Evolutionary conservation across 139 green algal genomes (phyloP), one percentile per base, ranked within the genome.

Genomic region (Tetradesmus lagerheimii): DNA sequence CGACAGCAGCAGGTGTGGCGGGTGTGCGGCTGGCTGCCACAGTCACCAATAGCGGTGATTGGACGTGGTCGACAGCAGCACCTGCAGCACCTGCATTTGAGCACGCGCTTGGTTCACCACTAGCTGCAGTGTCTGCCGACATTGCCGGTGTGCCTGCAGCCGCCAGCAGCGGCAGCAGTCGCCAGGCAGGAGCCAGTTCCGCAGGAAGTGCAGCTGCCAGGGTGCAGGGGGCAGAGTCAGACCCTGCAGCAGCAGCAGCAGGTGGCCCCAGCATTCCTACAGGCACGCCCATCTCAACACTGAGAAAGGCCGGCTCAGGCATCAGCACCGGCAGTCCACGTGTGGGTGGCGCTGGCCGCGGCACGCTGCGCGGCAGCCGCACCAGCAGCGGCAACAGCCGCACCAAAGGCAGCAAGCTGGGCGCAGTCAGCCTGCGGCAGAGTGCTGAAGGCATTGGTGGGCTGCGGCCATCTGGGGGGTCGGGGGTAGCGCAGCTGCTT

Each of bases 391-490:
- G 83, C 37, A 43, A 38, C 34, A 29, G 83, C 37, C 37, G 62
- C 37, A 47, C 2, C 38, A 39, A 23, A 0, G 38, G 37, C 45
- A 39, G 64, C 38, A 80, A 80, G 83, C 64, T 88, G 11, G 83
- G 83, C n/a, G 83, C 83, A 15, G 83, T 88, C 12, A 80, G 64
- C 83, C 41, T 88, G 64, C 45, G 64, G 29, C 37, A 80, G 9
- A 88, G 83, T 31, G 64, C 83, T 18, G 83, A 80, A 6, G 64
- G n/a, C n/a, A n/a, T n/a, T n/a, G n/a, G 62, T 16, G 37, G 82
- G 16, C 25, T 87, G 82, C 78, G 71, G 18, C 4, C 71, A 20
- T 27, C 31, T 79, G 71, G 71, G 18, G 31, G 31, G 4, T 37
- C 29, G 29, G 71, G 31, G 20, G 71, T 23, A 18, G 11, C 57